A percentile compares a stretch with the other conserved stretches of the same genome.
Evolutionary conservation across 1,139 yeast genomes (phyloP).

Genomic region (Citeromyces hawaiiensis): DNA sequence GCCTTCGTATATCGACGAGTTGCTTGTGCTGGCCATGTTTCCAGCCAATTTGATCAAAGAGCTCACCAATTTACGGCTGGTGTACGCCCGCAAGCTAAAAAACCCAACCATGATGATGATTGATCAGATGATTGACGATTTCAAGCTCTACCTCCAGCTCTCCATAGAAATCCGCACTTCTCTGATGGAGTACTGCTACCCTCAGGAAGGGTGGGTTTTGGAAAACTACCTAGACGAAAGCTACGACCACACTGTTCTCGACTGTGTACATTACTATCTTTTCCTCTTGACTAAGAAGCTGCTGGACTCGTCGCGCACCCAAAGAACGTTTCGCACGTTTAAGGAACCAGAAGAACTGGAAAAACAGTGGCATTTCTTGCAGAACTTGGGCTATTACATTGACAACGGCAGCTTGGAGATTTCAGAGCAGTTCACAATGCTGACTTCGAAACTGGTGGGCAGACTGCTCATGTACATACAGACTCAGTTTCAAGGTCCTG

Average conservation of each 20-base stretch:
- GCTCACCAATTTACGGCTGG: conserved; percentile 59
- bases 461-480: conserved; percentile 61
- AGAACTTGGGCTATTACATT: conserved; percentile 58
- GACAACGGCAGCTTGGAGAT: conserved; percentile 81
- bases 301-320: conserved; percentile 58
- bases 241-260: conserved; percentile 61
- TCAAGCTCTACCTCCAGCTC: conserved; percentile 60
- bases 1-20: conserved; percentile 60
- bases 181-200: conserved; percentile 48
- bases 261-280: conserved; percentile 64
- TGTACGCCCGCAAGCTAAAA: conserved; percentile 65
- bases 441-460: conserved; percentile 56
- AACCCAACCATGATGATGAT: conserved; percentile 94
- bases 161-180: conserved; percentile 70
- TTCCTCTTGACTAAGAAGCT: conserved; percentile 63
- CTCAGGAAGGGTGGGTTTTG: conserved; percentile 64
- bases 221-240: conserved; percentile 53
- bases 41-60: conserved; percentile 78
- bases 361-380: conserved; percentile 64
- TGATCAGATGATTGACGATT: conserved; percentile 86
- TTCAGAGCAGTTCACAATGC: conserved; percentile 59
- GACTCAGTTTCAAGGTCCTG: conserved; percentile 57
- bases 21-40: conserved; percentile 57
- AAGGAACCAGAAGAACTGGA: conserved; percentile 87
- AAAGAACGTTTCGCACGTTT: conserved; percentile 61